phyloP scores from a whole-genome alignment of 208 protist species.

The Wallacemonas sp. region DNA sequence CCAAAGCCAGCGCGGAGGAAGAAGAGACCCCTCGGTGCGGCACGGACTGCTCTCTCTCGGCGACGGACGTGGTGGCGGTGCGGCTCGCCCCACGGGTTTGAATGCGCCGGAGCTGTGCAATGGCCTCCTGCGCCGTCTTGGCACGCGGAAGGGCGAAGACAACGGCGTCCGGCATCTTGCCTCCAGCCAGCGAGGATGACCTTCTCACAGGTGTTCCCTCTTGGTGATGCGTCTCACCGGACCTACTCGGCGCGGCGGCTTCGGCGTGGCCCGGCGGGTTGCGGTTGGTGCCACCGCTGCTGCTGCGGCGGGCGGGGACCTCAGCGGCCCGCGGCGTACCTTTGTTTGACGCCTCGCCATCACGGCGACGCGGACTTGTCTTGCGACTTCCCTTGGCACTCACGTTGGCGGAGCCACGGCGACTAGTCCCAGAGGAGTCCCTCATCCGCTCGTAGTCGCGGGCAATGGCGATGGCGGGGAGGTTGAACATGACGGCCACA shows the following conservation, averaged over 20 bases:
- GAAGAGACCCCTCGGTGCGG: no score
- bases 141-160: slow-evolving; percentile 31
- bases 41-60: no score
- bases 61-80: background rate
- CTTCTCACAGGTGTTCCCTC: no score
- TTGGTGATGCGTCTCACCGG: no score
- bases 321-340: no score
- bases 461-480: background rate
- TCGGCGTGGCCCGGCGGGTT: no score
- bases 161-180: slow-evolving; percentile 7
- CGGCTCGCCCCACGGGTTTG: slow-evolving; percentile 12
- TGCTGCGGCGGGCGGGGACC: no score
- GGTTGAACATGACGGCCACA: background rate
- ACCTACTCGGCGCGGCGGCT: no score
- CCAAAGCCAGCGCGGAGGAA: no score
- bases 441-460: background rate
- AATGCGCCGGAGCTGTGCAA: slow-evolving; percentile 30
- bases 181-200: no score
- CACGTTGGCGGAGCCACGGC: background rate
- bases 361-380: background rate
- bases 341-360: background rate
- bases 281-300: no score
- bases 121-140: slow-evolving; percentile 34
- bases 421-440: background rate
- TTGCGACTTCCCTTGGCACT: background rate